Base-by-base conservation (phyloP, 2,329 filamentous ascomycete genomes). In the Setomelanomma holmii region DNA sequence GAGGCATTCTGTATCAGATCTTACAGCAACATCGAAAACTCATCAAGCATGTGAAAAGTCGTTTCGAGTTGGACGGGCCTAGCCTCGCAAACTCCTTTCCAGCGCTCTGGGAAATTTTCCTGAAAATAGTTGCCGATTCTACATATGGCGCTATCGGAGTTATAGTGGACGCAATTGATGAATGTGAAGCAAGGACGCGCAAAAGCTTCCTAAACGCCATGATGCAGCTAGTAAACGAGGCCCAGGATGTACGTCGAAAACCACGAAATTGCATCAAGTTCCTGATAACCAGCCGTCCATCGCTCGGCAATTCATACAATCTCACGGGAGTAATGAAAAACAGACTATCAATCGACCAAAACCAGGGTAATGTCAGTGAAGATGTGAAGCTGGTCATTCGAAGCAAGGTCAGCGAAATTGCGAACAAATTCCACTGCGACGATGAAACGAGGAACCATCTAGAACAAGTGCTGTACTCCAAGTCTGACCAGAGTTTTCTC, bases 151-250 rank as follows among this genome's bases (percentile, higher is more conserved):
- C 63, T 6, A 39, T 75, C 11, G 67, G 56, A 33, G 50, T 77
- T 23, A 70, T 77, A 16, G 59, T 77, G 22, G 75, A 78, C 50
- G 74, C 72, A 5, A 62, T 78, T 44, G 75, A 77, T 60, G 74
- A 77, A 54, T 76, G 75, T 49, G 74, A 76, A 43, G 54, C 60
- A 14, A 44, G 20, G 21, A 60, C 50, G 21, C 27, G 23, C 67
- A 63, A 12, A 53, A 61, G 19, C 16, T 56, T 61, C 20, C 54
- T 62, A 12, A 21, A 53, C 2, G 39, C 56, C 6, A 45, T 62
- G 6, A 52, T 30, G 21, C 45, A 55, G 14, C 43, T 63, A 41
- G 51, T 59, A 34, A 30, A 63, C 24, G 55, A 51, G 19, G 24
- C 57, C 5, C 46, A 45, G 38, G 22, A 35, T 12, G 16, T 30